These are phyloP conservation scores for Nothopassalora personata DNA, from an alignment of 2,329 filamentous ascomycete species.

Conservation along the genomic window DNA sequence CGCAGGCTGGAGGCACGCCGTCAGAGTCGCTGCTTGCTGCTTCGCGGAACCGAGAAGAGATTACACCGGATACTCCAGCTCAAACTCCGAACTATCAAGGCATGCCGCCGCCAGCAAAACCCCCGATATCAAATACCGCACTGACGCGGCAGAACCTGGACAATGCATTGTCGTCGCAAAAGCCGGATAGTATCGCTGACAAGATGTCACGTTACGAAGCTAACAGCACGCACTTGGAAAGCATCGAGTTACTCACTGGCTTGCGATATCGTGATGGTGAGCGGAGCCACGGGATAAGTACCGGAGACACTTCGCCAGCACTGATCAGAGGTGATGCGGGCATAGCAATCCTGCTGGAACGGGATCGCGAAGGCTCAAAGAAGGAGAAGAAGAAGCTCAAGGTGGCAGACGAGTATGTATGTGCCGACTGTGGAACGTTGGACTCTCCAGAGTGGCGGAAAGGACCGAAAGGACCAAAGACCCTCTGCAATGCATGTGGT, in stretches of 20 bases:
- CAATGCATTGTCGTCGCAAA: conserved; percentile 59
- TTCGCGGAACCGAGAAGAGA: conserved; percentile 16
- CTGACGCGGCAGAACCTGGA: conserved; percentile 77
- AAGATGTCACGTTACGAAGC: conserved; percentile 81
- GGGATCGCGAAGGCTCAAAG: conserved; percentile 74
- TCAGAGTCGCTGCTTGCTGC: conserved; percentile 19
- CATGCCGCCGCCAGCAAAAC: conserved; percentile 64
- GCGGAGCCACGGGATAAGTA: conserved; percentile 79
- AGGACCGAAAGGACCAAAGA: conserved; percentile 87
- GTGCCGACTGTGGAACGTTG: conserved; percentile 88
- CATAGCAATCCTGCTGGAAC: conserved; percentile 75
- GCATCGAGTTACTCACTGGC: conserved; percentile 89
- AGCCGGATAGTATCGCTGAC: conserved; percentile 71
- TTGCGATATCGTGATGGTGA: conserved; percentile 84
- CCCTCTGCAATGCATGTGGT: conserved; percentile 91
- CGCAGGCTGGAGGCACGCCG: conserved; percentile 24
- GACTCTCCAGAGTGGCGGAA: conserved; percentile 96
- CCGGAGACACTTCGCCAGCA: conserved; percentile 72
- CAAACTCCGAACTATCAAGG: conserved; percentile 41
- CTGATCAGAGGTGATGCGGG: conserved; percentile 81
- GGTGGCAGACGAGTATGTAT: conserved; percentile 79
- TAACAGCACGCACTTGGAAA: conserved; percentile 66
- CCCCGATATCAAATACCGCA: conserved; percentile 57
- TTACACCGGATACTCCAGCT: conserved; percentile 14
- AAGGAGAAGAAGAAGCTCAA: conserved; percentile 89